Base-by-base conservation (phyloP, 2,329 filamentous ascomycete species). In the Lasiodiplodia hormozganensis region DNA sequence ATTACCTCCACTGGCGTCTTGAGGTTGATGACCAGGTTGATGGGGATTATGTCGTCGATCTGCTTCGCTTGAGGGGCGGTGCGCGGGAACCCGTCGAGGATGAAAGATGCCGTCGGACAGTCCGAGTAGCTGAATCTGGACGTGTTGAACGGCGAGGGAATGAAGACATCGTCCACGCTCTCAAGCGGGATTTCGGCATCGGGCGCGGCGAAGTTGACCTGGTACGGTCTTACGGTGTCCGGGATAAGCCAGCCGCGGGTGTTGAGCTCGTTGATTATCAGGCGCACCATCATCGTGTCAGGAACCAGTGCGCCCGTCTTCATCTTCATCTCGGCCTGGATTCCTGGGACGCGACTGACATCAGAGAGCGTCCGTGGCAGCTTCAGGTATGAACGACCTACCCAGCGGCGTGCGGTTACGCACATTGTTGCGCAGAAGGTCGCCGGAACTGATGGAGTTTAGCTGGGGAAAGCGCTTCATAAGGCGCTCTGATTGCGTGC, bases 51-150 rank as follows among this genome's bases (percentile, higher is more conserved):
- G 56, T 84, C 82, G 77, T 97, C 94, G 58, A 98, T 87, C 68
- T 90, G 90, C 52, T 82, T 79, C 34, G 94, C 96, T 81, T 99
- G 96, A 3, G 84, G 77, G 0, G 92, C 91, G 7, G 93, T 99
- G 72, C 96, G 91, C 2, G 96, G 96, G 80, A 98, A 99, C 18
- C 96, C 96, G 78, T 99, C 96, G 65, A 99, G 90, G 71, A 99
- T 92, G 79, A 97, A 98, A 0, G 94, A 97, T 10, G 94, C 93
- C 0, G 88, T 84, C 0, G 94, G 92, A 71, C 91, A 86, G 52
- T 96, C 87, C 60, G 90, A 82, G 74, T 83, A 84, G 36, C 77
- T 78, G 76, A 83, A 85, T 66, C 74, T 76, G 38, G 76, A 72
- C 11, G 75, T 72, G 23, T 76, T 75, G 38, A 83, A 71, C 51